Conservation (phyloP, 2,329 filamentous ascomycete species). For the Nemania serpens region DNA sequence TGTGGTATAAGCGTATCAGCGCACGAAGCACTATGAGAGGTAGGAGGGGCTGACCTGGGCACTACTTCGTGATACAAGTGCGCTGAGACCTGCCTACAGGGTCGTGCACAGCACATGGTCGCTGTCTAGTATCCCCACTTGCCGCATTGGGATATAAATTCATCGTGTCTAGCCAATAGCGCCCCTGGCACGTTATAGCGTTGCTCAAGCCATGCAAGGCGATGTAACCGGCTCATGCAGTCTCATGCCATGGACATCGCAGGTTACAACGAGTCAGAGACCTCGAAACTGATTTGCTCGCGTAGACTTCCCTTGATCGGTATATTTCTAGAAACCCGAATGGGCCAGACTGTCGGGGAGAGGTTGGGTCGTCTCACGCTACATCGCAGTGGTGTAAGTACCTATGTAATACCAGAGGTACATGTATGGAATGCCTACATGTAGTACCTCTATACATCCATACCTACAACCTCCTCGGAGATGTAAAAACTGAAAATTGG, state of each 20-base stretch:
- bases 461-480: constrained; percentile 29
- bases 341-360: constrained; percentile 15
- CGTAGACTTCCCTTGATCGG: constrained; percentile 23
- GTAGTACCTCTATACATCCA: no score
- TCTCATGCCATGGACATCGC: not conserved
- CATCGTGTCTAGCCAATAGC: not conserved
- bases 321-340: constrained; percentile 20
- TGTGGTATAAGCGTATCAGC: not conserved
- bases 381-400: not conserved
- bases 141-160: constrained; percentile 11
- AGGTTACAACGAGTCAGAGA: not conserved
- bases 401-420: no score
- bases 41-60: no score
- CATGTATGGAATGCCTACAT: no score
- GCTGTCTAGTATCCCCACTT: constrained; percentile 12
- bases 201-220: not conserved
- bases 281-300: constrained; percentile 6
- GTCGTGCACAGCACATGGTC: not conserved
- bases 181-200: not conserved
- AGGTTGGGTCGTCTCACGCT: not conserved
- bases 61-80: no score
- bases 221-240: constrained; percentile 18
- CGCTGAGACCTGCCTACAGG: not conserved
- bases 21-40: no score
- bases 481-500: constrained; percentile 15